Base-by-base conservation (phyloP, 495 filamentous ascomycete species). In the Trichoderma virens region DNA sequence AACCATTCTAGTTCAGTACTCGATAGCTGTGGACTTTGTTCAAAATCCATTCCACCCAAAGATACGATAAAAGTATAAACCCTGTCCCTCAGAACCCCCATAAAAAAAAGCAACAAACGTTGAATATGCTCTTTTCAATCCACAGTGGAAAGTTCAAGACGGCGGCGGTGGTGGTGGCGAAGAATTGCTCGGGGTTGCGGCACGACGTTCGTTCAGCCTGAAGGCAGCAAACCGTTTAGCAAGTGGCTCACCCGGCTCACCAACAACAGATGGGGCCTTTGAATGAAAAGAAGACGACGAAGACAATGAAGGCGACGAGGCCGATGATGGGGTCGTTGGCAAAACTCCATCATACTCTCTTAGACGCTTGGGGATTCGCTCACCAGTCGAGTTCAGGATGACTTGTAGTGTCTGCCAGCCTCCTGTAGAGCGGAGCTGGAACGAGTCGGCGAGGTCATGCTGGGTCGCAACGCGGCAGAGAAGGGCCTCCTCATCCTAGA, bases 191-290 rank as follows among this genome's bases (percentile, higher is more conserved):
- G 59, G 28, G 30, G 31, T 34, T n/a, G 31, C 31, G 30, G 60
- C 63, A 65, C 65, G 65, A 62, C 72, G 68, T 61, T 77, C 76
- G 69, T 80, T 92, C 85, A 97, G 82, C 85, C 91, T 97, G 92
- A 96, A 86, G 85, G 90, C 90, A 88, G 93, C 92, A 82, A 97
- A 89, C 83, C 91, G 88, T 88, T 97, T 97, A 97, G 93, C 87
- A 91, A 97, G 89, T 72, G 87, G 87, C 83, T 90, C 90, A 70
- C 73, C 70, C 68, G 68, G 73, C 68, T 41, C 43, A 56, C 63
- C 30, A 25, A 41, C 28, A 38, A 59, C 51, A 54, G 61, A 39
- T 67, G 62, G 35, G 62, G 43, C 35, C 45, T 61, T 64, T 70
- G 72, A 70, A 69, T 69, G 65, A 72, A 70, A 72, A 38, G 61